Conservation (phyloP, 768 basidiomycete species). For the Pisolithus orientalis region DNA sequence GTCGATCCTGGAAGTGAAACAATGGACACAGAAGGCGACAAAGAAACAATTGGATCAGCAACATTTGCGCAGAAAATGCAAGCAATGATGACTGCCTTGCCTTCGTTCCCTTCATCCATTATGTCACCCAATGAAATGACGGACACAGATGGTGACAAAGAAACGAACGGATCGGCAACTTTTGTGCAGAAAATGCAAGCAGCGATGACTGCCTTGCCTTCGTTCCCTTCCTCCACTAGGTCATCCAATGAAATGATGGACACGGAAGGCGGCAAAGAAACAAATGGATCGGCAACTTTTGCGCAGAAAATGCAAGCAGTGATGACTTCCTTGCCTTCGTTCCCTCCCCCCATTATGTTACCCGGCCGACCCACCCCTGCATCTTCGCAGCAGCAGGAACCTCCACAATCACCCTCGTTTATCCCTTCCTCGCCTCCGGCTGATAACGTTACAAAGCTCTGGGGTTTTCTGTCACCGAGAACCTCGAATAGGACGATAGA, state of each 20-base stretch:
- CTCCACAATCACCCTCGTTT: background rate
- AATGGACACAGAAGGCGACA: slow-evolving; percentile 6
- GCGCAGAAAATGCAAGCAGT: slow-evolving; percentile 48
- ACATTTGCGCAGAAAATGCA: slow-evolving; percentile 49
- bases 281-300: slow-evolving; percentile 38
- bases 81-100: slow-evolving; percentile 41
- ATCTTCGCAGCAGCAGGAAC: background rate
- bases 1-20: slow-evolving; percentile 3
- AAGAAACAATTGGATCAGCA: slow-evolving; percentile 31
- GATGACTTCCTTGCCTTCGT: slow-evolving; percentile 38
- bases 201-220: slow-evolving; percentile 42
- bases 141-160: slow-evolving; percentile 7
- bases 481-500: background rate
- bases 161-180: slow-evolving; percentile 35
- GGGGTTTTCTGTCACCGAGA: background rate
- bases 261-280: slow-evolving; percentile 10
- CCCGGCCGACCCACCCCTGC: background rate
- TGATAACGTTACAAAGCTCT: background rate
- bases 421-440: background rate
- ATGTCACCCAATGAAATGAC: background rate
- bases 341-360: slow-evolving; percentile 12
- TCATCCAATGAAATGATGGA: slow-evolving; percentile 1
- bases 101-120: slow-evolving; percentile 16
- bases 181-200: slow-evolving; percentile 49
- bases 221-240: slow-evolving; percentile 7